Conservation (phyloP, 306 rosid species). For the Ochetophila trinervis region DNA sequence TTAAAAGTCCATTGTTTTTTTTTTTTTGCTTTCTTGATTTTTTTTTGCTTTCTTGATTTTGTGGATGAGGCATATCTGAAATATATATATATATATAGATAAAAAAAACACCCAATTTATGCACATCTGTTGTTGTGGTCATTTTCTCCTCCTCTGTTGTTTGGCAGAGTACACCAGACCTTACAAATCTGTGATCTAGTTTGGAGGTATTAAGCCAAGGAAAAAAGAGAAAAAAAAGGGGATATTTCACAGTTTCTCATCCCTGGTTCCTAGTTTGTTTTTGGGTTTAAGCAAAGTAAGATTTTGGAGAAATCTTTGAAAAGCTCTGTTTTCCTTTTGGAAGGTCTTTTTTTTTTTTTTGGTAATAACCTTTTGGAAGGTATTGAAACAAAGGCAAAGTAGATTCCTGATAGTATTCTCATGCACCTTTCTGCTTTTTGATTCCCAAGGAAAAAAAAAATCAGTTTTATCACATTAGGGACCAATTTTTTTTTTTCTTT, state of each 20-base stretch:
- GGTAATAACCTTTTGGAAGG: constrained; percentile 46
- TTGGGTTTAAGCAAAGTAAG: constrained; percentile 5
- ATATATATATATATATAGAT: not conserved
- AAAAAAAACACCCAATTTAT: constrained; percentile 5
- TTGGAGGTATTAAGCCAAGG: constrained; percentile 38
- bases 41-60: too few species aligned
- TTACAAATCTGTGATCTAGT: constrained; percentile 58
- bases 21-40: constrained; percentile 18
- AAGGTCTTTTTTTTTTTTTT: too few species aligned
- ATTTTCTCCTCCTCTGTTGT: constrained; percentile 30
- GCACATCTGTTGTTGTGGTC: constrained; percentile 28
- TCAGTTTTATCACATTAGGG: constrained; percentile 32
- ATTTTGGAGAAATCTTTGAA: not conserved
- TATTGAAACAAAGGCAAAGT: constrained; percentile 49
- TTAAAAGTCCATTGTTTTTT: constrained; percentile 43
- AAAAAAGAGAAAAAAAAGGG: not conserved
- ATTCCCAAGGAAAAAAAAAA: constrained; percentile 46
- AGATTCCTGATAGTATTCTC: constrained; percentile 76
- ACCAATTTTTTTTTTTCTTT: not conserved
- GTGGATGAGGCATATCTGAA: too few species aligned
- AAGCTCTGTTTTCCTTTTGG: constrained; percentile 14
- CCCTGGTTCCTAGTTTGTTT: constrained; percentile 34
- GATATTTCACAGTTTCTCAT: constrained; percentile 29
- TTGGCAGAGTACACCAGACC: constrained; percentile 37
- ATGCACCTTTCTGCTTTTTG: constrained; percentile 51